phyloP scores from a whole-genome alignment of 495 filamentous ascomycete species.

The Saxophila tyrrhenica region DNA sequence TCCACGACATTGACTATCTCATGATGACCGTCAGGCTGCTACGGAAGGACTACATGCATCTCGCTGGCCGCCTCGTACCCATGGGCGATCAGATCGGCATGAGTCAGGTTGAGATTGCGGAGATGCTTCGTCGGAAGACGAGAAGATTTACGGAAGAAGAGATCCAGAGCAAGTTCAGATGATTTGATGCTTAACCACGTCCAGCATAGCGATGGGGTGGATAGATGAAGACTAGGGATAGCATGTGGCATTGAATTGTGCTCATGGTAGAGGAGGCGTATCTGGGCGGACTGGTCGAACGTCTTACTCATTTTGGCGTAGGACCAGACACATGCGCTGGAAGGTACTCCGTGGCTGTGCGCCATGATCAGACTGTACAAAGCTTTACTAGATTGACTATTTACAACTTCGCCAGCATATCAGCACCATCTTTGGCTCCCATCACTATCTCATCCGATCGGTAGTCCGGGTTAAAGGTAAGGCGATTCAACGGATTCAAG shows the following conservation, averaged over 20 bases:
- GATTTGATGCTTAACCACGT: too few species aligned
- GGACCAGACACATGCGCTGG: too few species aligned
- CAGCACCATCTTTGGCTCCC: not conserved
- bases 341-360: too few species aligned
- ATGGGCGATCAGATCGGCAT: conserved; percentile 55
- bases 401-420: not conserved
- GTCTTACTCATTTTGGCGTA: too few species aligned
- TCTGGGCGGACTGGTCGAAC: too few species aligned
- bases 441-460: conserved; percentile 33
- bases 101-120: conserved; percentile 47
- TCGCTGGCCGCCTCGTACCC: conserved; percentile 55
- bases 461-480: conserved; percentile 37
- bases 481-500: conserved; percentile 35
- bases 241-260: too few species aligned
- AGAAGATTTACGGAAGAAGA: conserved; percentile 47
- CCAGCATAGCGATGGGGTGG: too few species aligned
- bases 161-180: conserved; percentile 31
- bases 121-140: conserved; percentile 52
- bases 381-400: not conserved
- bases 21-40: conserved; percentile 53
- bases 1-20: conserved; percentile 60
- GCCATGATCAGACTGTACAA: too few species aligned
- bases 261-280: too few species aligned
- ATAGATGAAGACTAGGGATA: too few species aligned
- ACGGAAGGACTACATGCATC: conserved; percentile 49